Evolutionary conservation across 805 yeast species (phyloP).

Genomic region (Starmerella bombicola): DNA sequence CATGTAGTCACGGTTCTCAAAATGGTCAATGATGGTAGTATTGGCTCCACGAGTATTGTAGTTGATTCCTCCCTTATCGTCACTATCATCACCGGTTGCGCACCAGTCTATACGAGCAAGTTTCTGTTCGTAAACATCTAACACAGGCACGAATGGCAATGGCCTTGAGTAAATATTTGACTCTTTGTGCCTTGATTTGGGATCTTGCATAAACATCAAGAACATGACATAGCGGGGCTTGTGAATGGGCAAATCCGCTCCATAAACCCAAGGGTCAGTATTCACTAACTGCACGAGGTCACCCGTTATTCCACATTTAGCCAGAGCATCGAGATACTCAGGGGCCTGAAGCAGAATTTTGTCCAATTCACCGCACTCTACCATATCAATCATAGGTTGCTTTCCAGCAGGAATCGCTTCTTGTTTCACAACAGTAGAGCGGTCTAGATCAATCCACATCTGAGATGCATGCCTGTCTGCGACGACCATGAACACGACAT

Average conservation of each 20-base stretch:
- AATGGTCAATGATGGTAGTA: slow-evolving; percentile 42
- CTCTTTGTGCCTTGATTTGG: slow-evolving; percentile 32
- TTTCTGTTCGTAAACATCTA: slow-evolving; percentile 46
- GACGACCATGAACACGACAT: slow-evolving; percentile 51
- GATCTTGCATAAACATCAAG: slow-evolving; percentile 64
- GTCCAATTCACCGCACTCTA: slow-evolving; percentile 21
- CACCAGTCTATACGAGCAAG: slow-evolving; percentile 60
- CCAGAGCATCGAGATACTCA: slow-evolving; percentile 73
- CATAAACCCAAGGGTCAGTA: slow-evolving; percentile 54
- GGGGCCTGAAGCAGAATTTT: slow-evolving; percentile 49
- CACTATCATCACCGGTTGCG: slow-evolving; percentile 57
- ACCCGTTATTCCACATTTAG: slow-evolving; percentile 53
- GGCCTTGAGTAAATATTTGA: slow-evolving; percentile 56
- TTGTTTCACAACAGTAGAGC: slow-evolving; percentile 48
- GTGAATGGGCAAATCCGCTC: slow-evolving; percentile 48
- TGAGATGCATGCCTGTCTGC: slow-evolving; percentile 44
- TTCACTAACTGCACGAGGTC: slow-evolving; percentile 11
- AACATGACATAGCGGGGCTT: slow-evolving; percentile 41
- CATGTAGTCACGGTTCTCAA: slow-evolving; percentile 56
- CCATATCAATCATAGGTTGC: slow-evolving; percentile 60
- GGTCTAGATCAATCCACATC: slow-evolving; percentile 55
- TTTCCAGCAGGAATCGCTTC: slow-evolving; percentile 45
- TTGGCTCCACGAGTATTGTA: slow-evolving; percentile 41
- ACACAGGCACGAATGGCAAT: slow-evolving; percentile 59
- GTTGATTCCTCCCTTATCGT: slow-evolving; percentile 48